Base-by-base conservation (phyloP, 305 asterid genomes). In the Ilex paraguariensis region DNA sequence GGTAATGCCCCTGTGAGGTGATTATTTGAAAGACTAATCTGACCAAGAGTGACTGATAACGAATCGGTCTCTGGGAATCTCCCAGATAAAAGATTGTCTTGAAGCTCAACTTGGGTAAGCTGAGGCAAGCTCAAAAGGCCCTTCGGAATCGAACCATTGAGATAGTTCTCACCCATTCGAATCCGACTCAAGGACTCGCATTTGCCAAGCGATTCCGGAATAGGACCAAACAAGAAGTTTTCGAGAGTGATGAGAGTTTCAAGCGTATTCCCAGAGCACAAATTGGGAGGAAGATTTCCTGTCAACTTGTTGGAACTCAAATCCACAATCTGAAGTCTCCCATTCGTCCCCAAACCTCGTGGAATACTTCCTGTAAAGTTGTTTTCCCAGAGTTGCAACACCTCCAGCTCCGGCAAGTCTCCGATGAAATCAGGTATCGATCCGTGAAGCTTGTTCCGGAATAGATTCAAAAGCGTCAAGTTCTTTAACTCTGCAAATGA, bases 381-480 rank as follows among this genome's bases (percentile, higher is more conserved):
- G 60, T 56, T 56, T 21, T 56, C 60, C 60, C 60, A 56, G 3
- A 56, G 60, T 40, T 56, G 60, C 44, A 56, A 30, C 14, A 56
- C 60, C 15, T 56, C 42, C 3, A 56, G 60, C 44, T 31, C 60
- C 39, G 60, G 60, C 44, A 56, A 56, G n/a, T 56, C 60, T 8
- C 60, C 60, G 15, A 56, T 3, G 15, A 56, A 56, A 4, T 9
- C 60, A 3, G 60, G 60, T 28, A 56, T 28, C 7, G 60, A 56
- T 4, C 60, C 60, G 13, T 30, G 39, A 31, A 56, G 60, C 44
- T 31, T 56, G 42, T 56, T 56, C 3, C 60, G 60, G 28, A 56
- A 56, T 3, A 56, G 60, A 56, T 56, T 56, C 13, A 56, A 12
- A 10, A 56, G 16, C 7, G 60, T 56, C 3, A 56, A 9, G 17